Conservation (phyloP, 2,329 filamentous ascomycete genomes). For the Teratosphaeria epicoccoides region DNA sequence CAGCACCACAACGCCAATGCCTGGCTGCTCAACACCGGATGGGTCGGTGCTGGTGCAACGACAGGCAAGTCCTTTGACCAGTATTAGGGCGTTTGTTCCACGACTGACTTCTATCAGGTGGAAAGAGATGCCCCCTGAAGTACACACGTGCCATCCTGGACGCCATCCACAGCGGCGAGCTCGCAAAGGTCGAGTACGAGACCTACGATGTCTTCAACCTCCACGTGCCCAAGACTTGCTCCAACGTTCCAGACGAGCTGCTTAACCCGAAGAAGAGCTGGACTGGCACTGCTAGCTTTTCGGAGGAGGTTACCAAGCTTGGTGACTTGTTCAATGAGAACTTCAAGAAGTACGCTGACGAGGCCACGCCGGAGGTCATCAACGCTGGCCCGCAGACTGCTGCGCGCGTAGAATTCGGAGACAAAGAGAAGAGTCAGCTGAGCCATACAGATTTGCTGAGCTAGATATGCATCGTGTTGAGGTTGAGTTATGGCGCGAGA, state of each 20-base stretch:
- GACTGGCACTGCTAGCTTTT: slow-evolving; percentile 76
- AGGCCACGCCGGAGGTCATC: slow-evolving; percentile 48
- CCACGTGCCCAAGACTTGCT: slow-evolving; percentile 83
- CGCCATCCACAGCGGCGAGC: slow-evolving; percentile 92
- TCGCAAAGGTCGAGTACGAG: slow-evolving; percentile 88
- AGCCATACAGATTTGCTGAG: not conserved
- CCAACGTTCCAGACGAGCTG: slow-evolving; percentile 78
- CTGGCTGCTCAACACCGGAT: slow-evolving; percentile 97
- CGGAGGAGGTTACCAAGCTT: slow-evolving; percentile 79
- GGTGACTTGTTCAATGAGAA: slow-evolving; percentile 87
- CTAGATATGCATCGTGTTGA: not conserved
- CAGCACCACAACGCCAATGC: slow-evolving; percentile 88
- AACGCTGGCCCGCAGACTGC: slow-evolving; percentile 22
- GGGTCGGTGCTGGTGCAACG: slow-evolving; percentile 83
- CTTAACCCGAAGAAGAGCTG: slow-evolving; percentile 91
- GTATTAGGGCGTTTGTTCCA: not conserved
- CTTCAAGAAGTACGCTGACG: slow-evolving; percentile 85
- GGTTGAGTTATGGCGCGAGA: not conserved
- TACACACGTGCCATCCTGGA: slow-evolving; percentile 98
- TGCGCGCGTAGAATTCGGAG: slow-evolving; percentile 18
- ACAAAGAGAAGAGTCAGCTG: not conserved
- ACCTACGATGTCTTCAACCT: slow-evolving; percentile 96
- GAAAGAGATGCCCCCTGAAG: slow-evolving; percentile 90
- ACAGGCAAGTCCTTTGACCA: slow-evolving; percentile 34
- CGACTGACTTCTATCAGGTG: not conserved